A percentile compares a stretch with the other conserved stretches of the same genome.
These are phyloP conservation scores for Melocanna baccifera DNA, from an alignment of 176 grass and related monocot genomes.

Conservation along the genomic window DNA sequence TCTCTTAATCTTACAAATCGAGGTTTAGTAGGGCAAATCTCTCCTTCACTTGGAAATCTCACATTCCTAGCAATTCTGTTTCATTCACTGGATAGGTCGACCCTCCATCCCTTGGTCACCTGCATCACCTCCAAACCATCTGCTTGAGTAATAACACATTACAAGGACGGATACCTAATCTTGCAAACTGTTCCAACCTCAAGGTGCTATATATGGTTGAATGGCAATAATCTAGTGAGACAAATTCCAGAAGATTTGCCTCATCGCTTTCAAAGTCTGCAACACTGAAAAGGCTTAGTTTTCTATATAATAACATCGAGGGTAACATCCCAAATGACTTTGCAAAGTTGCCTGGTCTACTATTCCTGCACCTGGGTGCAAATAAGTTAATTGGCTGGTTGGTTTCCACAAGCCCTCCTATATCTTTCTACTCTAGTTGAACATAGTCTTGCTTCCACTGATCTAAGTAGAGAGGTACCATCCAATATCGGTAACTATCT, in stretches of 20 bases:
- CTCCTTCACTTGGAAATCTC: too few relatives aligned
- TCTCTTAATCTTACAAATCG: too few relatives aligned
- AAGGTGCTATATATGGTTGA: background rate
- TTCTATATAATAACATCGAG: background rate
- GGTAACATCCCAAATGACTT: background rate
- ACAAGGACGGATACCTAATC: background rate
- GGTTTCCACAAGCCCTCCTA: constrained; percentile 6
- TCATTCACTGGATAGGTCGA: constrained; percentile 6
- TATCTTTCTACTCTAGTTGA: background rate
- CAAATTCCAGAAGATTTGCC: background rate
- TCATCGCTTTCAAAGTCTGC: background rate
- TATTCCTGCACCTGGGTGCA: rapidly evolving
- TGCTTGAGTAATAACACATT: background rate
- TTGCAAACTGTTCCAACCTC: background rate
- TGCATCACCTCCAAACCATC: background rate
- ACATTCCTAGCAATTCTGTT: too few relatives aligned
- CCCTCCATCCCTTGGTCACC: constrained; percentile 2
- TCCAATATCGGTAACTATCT: background rate
- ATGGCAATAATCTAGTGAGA: background rate
- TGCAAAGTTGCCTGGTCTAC: background rate
- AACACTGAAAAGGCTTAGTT: background rate
- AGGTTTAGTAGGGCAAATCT: too few relatives aligned
- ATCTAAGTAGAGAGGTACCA: background rate
- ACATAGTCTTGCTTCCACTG: background rate
- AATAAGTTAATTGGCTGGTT: background rate